Percentiles rank a stretch among this genome's conserved stretches.
phyloP scores from a whole-genome alignment of 352 stramenopile species.

The Lagenidium sp. region DNA sequence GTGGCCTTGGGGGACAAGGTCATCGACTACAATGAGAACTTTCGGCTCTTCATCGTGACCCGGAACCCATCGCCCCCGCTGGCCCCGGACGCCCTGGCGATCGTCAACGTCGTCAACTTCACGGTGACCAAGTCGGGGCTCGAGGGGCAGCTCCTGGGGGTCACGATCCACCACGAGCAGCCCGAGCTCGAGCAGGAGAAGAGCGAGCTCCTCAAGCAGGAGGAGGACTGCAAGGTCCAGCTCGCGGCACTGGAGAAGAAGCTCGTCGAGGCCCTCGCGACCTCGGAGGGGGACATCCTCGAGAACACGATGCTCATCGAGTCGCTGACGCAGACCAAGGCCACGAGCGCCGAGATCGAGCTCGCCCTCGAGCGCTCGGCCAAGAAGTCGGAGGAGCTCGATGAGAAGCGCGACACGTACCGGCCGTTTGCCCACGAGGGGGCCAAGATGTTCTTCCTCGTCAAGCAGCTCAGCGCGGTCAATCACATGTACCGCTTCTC shows the following conservation, averaged over 20 bases:
- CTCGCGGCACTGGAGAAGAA: conserved; percentile 90
- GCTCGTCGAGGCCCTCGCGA: conserved; percentile 89
- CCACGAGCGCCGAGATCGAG: conserved; percentile 88
- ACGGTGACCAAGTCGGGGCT: conserved; percentile 91
- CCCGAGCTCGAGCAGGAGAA: conserved; percentile 92
- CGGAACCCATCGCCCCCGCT: conserved; percentile 85
- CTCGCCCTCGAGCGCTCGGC: conserved; percentile 81
- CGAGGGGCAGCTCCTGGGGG: conserved; percentile 89
- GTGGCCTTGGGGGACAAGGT: conserved; percentile 89
- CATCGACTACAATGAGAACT: conserved; percentile 95
- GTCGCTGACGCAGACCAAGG: conserved; percentile 91
- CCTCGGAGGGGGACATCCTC: conserved; percentile 92
- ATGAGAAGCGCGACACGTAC: conserved; percentile 91
- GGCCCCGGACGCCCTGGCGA: conserved; percentile 78
- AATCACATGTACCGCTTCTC: conserved; percentile 97
- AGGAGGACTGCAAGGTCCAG: conserved; percentile 95
- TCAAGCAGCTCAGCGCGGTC: conserved; percentile 82
- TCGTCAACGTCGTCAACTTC: conserved; percentile 94
- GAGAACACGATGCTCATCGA: conserved; percentile 93
- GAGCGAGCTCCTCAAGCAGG: conserved; percentile 83
- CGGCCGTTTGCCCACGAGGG: conserved; percentile 83
- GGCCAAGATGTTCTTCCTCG: conserved; percentile 90
- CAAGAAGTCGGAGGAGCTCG: conserved; percentile 86
- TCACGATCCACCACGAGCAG: conserved; percentile 93
- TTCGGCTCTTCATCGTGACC: conserved; percentile 89